Evolutionary conservation across 2,329 filamentous ascomycete genomes (phyloP).

Genomic region (Aspergillus luchuensis): DNA sequence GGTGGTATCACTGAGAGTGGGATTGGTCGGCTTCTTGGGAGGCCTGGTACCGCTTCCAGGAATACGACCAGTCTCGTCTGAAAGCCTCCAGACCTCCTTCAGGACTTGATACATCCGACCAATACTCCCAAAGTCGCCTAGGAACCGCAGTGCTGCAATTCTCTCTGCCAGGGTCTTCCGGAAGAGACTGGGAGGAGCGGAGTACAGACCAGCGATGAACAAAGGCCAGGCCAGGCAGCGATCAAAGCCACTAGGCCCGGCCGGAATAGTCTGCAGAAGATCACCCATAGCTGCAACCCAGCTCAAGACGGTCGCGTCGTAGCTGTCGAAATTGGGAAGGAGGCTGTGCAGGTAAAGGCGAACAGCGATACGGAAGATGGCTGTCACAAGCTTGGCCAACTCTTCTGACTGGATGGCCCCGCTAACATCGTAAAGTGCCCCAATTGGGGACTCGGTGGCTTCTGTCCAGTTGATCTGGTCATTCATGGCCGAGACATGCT

Average conservation of each 20-base stretch:
- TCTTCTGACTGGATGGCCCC: slow-evolving; percentile 69
- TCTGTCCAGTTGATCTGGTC: slow-evolving; percentile 76
- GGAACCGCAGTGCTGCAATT: slow-evolving; percentile 71
- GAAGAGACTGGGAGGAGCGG: slow-evolving; percentile 71
- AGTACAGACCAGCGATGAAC: slow-evolving; percentile 79
- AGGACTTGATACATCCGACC: slow-evolving; percentile 78
- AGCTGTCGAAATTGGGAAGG: slow-evolving; percentile 79
- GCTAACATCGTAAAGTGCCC: neutral
- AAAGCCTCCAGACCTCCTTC: slow-evolving; percentile 75
- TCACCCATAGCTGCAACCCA: slow-evolving; percentile 71
- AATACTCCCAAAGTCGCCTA: slow-evolving; percentile 77
- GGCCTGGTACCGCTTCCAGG: no score
- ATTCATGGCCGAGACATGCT: slow-evolving; percentile 78
- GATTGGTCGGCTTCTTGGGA: no score
- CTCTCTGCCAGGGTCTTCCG: slow-evolving; percentile 76
- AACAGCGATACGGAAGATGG: slow-evolving; percentile 69
- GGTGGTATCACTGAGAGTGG: no score
- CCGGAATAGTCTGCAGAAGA: slow-evolving; percentile 77
- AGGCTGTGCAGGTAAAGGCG: slow-evolving; percentile 94
- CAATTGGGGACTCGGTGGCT: neutral
- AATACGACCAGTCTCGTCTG: slow-evolving; percentile 50
- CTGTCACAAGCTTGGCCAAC: slow-evolving; percentile 56
- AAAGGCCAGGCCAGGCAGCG: slow-evolving; percentile 91
- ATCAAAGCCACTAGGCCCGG: slow-evolving; percentile 79
- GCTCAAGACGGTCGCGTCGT: slow-evolving; percentile 69